Conservation (phyloP, 2,329 filamentous ascomycete genomes). For the Diaporthe eres region DNA sequence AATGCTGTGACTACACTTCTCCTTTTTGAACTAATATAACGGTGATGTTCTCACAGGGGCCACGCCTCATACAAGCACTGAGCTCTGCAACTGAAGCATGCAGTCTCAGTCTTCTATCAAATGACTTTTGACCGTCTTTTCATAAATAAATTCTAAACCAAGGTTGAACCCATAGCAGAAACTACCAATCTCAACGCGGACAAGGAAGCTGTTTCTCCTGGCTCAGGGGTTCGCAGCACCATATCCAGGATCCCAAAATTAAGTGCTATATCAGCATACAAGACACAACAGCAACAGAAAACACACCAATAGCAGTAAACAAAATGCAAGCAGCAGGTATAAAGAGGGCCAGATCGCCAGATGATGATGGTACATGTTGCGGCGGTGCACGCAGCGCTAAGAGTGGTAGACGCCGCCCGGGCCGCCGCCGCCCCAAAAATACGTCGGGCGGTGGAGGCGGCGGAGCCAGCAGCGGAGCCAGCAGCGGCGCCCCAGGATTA, state of each 20-base stretch:
- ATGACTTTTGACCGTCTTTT: neutral
- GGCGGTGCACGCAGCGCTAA: slow-evolving; percentile 1
- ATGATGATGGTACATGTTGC: neutral
- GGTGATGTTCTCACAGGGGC: too few relatives aligned
- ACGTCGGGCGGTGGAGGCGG: too few relatives aligned
- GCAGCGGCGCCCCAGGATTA: too few relatives aligned
- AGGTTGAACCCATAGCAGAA: neutral
- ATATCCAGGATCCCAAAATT: neutral
- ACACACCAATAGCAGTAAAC: neutral
- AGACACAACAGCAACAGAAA: neutral
- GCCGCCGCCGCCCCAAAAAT: too few relatives aligned
- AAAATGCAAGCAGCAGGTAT: too few relatives aligned
- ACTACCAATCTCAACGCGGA: neutral
- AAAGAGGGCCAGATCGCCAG: neutral
- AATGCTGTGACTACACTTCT: neutral
- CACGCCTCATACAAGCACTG: neutral
- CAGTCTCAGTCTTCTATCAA: neutral
- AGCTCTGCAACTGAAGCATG: too few relatives aligned
- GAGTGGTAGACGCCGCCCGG: neutral
- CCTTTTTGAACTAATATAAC: neutral
- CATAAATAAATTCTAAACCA: neutral
- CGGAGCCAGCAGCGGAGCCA: too few relatives aligned
- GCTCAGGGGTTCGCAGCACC: neutral
- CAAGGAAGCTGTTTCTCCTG: neutral
- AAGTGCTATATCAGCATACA: neutral